Evolutionary conservation across 1,284 basidiomycete genomes (phyloP).

Genomic region (Apiotrichum veenhuisii): DNA sequence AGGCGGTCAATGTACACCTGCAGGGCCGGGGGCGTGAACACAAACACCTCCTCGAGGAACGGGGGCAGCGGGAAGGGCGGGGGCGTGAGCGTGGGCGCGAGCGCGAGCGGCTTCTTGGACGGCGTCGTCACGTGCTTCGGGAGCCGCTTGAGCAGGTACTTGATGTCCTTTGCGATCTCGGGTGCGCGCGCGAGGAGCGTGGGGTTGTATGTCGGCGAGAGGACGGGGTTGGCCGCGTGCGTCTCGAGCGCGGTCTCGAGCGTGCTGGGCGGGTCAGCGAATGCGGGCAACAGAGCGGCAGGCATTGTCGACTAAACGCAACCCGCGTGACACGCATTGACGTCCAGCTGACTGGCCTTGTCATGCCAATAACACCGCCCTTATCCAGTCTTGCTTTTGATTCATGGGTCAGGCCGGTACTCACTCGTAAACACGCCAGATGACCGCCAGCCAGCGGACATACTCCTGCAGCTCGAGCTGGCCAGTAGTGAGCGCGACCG

Average conservation of each 20-base stretch:
- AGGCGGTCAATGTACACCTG: conserved; percentile 55
- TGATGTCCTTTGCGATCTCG: conserved; percentile 63
- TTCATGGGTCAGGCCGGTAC: no score
- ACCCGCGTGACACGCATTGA: no score
- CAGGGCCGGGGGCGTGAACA: conserved; percentile 56
- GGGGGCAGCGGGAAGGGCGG: conserved; percentile 55
- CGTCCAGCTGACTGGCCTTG: no score
- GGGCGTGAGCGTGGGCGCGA: conserved; percentile 46
- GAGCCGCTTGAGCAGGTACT: conserved; percentile 56
- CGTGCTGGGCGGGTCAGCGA: conserved; percentile 49
- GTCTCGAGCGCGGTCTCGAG: conserved; percentile 64
- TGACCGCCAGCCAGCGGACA: conserved; percentile 65
- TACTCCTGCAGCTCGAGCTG: conserved; percentile 64
- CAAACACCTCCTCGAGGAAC: conserved; percentile 42
- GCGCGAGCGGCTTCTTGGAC: conserved; percentile 4
- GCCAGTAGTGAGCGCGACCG: conserved; percentile 60
- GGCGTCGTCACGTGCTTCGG: conserved; percentile 11
- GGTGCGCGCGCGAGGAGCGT: conserved; percentile 61
- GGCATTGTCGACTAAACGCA: not conserved
- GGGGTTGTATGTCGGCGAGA: conserved; percentile 69
- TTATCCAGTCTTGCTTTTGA: no score
- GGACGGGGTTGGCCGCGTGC: conserved; percentile 60
- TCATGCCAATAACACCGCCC: no score
- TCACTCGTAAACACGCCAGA: conserved; percentile 75
- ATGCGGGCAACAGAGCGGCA: not conserved